A percentile compares a stretch with the other conserved stretches of the same genome.
These are phyloP conservation scores for Santalum album DNA, from an alignment of 164 flowering plant genomes.

Conservation along the genomic window DNA sequence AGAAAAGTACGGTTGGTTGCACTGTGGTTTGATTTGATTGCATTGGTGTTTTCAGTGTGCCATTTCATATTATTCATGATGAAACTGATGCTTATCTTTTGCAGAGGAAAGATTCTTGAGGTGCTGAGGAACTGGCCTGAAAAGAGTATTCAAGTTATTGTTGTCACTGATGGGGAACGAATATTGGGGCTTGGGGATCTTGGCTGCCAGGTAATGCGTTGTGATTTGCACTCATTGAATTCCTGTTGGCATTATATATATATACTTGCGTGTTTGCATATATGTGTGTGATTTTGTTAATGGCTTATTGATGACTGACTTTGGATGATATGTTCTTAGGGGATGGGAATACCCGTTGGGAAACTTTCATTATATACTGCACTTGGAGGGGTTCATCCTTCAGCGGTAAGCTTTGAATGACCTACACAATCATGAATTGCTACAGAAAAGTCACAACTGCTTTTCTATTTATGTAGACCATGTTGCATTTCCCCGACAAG, in stretches of 20 bases:
- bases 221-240: too few species aligned
- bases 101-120: slow-evolving; percentile 35
- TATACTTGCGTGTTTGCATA: too few species aligned
- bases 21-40: not conserved
- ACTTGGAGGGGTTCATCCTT: slow-evolving; percentile 19
- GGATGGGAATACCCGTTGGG: slow-evolving; percentile 23
- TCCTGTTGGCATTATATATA: too few species aligned
- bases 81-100: not conserved
- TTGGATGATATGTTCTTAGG: too few species aligned
- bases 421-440: not conserved
- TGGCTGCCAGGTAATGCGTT: slow-evolving; percentile 40
- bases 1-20: slow-evolving; percentile 16
- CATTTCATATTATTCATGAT: too few species aligned
- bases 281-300: too few species aligned
- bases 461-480: not conserved
- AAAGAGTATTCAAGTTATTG: slow-evolving; percentile 30
- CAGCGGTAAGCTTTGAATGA: slow-evolving; percentile 10
- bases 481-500: not conserved
- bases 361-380: too few species aligned
- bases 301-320: too few species aligned
- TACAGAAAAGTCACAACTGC: not conserved
- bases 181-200: slow-evolving; percentile 41
- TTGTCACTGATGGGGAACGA: slow-evolving; percentile 39
- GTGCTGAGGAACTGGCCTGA: slow-evolving; percentile 37
- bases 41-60: not conserved